These are phyloP conservation scores for Fusarium bactridioides DNA, from an alignment of 2,329 filamentous ascomycete species.

Conservation along the genomic window DNA sequence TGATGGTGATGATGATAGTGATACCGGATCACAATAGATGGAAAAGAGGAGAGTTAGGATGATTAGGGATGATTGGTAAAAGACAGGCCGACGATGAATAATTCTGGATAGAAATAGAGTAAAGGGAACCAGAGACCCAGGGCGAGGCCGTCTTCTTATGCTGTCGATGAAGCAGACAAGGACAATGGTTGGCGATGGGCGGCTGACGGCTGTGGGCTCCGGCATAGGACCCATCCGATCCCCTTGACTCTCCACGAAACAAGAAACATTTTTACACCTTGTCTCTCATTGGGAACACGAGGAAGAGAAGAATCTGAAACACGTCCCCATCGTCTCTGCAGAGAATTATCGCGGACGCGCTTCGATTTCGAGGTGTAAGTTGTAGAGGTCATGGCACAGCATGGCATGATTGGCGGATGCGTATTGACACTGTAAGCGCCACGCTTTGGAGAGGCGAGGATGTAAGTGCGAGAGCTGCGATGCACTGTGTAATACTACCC, in stretches of 20 bases:
- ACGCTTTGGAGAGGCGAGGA: not conserved
- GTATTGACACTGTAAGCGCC: slow-evolving; percentile 29
- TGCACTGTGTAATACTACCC: slow-evolving; percentile 27
- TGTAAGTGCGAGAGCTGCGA: slow-evolving; percentile 7
- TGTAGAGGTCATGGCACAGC: not conserved
- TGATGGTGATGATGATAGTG: slow-evolving; percentile 15
- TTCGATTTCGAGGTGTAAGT: slow-evolving; percentile 28
- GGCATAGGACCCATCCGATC: slow-evolving; percentile 34
- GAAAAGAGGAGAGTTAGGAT: not conserved
- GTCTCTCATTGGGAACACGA: slow-evolving; percentile 29
- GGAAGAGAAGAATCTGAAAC: not conserved
- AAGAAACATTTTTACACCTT: slow-evolving; percentile 23
- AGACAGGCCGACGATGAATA: slow-evolving; percentile 38
- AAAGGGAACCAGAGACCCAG: slow-evolving; percentile 32
- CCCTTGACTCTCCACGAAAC: slow-evolving; percentile 27
- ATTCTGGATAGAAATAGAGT: not conserved
- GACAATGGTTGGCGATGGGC: slow-evolving; percentile 38
- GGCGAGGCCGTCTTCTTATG: slow-evolving; percentile 44
- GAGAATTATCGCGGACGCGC: slow-evolving; percentile 27
- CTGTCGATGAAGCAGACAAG: slow-evolving; percentile 12
- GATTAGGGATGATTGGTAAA: slow-evolving; percentile 37
- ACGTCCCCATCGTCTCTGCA: not conserved
- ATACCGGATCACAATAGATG: slow-evolving; percentile 34
- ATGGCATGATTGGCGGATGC: slow-evolving; percentile 14
- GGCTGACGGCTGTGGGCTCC: slow-evolving; percentile 12